These are phyloP conservation scores for Urtica urens DNA, from an alignment of 306 rosid species.

Conservation along the genomic window DNA sequence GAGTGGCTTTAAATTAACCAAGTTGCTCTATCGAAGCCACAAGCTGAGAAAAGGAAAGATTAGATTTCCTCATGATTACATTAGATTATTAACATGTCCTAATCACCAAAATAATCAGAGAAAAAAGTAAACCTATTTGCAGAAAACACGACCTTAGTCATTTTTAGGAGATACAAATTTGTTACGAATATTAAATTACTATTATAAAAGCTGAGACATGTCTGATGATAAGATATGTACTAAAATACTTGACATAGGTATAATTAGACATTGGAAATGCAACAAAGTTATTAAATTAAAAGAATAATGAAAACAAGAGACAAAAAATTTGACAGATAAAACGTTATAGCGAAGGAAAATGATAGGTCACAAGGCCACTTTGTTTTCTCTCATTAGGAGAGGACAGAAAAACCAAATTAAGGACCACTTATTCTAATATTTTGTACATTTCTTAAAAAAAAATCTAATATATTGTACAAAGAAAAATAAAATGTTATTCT, in stretches of 20 bases:
- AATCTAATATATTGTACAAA: too few relatives aligned
- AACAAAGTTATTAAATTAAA: background rate
- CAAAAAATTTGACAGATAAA: slow-evolving; percentile 10
- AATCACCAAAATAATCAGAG: background rate
- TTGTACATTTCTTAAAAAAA: too few relatives aligned
- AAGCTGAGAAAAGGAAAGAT: background rate
- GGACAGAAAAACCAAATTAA: background rate
- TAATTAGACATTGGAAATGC: too few relatives aligned
- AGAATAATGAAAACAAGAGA: slow-evolving; percentile 15
- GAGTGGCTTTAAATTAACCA: slow-evolving; percentile 29
- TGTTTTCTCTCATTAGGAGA: slow-evolving; percentile 1
- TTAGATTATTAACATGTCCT: background rate
- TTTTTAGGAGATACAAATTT: too few relatives aligned
- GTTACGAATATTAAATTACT: too few relatives aligned
- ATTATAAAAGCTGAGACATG: too few relatives aligned
- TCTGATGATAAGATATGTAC: too few relatives aligned
- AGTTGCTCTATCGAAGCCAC: slow-evolving; percentile 25
- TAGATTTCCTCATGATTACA: background rate
- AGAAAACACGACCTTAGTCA: too few relatives aligned
- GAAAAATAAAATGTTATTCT: too few relatives aligned
- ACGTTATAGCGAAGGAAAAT: slow-evolving; percentile 9
- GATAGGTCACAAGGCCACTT: slow-evolving; percentile 17
- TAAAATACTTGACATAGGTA: too few relatives aligned
- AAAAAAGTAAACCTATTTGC: background rate
- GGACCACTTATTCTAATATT: slow-evolving; percentile 12